Conservation (phyloP, 2,329 filamentous ascomycete genomes). For the Colletotrichum falcatum region DNA sequence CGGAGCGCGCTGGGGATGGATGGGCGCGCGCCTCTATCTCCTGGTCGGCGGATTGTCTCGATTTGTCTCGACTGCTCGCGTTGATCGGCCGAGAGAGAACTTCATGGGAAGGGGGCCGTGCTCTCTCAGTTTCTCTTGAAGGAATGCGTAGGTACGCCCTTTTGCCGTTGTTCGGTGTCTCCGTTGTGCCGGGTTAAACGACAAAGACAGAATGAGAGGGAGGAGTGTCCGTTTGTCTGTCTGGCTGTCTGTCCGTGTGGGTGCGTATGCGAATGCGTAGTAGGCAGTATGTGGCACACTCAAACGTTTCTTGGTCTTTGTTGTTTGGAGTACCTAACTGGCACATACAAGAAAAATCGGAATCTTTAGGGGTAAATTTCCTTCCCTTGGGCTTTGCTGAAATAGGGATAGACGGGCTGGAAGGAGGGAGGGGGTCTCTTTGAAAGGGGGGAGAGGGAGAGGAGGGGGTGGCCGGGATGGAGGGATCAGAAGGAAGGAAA, state of each 20-base stretch:
- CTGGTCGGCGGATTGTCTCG: constrained; percentile 28
- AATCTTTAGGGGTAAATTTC: constrained; percentile 1
- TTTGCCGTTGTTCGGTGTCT: not conserved
- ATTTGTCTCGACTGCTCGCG: constrained; percentile 36
- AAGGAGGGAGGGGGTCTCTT: too few species aligned
- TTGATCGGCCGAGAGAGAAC: constrained; percentile 28
- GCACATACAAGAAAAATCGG: not conserved
- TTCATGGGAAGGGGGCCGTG: constrained; percentile 26
- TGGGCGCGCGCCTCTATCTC: constrained; percentile 9
- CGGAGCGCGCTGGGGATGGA: constrained; percentile 26
- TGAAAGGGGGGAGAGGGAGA: not conserved
- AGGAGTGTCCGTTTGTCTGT: too few species aligned
- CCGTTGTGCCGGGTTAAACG: constrained; percentile 23
- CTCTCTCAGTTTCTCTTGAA: constrained; percentile 8
- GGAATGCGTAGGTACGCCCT: not conserved
- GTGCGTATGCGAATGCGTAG: not conserved
- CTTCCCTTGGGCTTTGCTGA: constrained; percentile 5
- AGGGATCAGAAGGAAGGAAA: not conserved
- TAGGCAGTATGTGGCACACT: constrained; percentile 11
- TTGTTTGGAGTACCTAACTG: constrained; percentile 14
- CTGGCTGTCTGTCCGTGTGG: not conserved
- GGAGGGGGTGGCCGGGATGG: constrained; percentile 13
- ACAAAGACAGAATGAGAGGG: not conserved
- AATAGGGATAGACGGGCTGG: constrained; percentile 18
- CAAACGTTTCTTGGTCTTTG: constrained; percentile 8